phyloP scores from a whole-genome alignment of 441 rosid genomes.

The Populus trichocarpa region DNA sequence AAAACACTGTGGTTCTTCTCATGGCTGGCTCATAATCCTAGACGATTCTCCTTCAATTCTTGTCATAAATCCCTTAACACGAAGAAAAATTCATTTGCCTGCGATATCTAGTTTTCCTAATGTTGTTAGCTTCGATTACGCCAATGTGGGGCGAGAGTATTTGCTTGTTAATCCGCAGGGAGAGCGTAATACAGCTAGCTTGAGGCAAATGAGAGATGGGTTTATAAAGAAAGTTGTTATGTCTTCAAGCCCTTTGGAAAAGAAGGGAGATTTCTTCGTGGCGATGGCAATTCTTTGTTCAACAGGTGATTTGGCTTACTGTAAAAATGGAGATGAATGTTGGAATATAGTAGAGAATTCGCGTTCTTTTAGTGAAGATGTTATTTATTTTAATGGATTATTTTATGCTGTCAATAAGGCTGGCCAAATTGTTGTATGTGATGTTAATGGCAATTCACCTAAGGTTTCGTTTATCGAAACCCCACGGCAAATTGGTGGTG shows the following conservation, averaged over 20 bases:
- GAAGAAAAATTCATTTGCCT: conserved; percentile 41
- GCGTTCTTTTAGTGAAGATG: conserved; percentile 41
- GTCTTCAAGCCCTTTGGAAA: conserved; percentile 39
- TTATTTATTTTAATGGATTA: conserved; percentile 34
- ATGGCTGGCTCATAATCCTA: conserved; percentile 56
- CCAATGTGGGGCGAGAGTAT: conserved; percentile 52
- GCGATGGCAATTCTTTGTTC: conserved; percentile 45
- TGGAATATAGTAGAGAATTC: conserved; percentile 41
- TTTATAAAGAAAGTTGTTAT: conserved; percentile 51
- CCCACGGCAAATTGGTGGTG: conserved; percentile 33
- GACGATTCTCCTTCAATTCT: conserved; percentile 42
- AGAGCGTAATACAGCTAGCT: conserved; percentile 18
- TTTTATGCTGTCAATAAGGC: conserved; percentile 44
- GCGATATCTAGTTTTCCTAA: conserved; percentile 48
- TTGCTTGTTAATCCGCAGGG: conserved; percentile 21
- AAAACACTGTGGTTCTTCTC: conserved; percentile 59
- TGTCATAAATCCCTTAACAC: conserved; percentile 51
- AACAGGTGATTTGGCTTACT: conserved; percentile 39
- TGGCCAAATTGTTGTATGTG: conserved; percentile 40
- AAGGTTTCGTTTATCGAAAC: conserved; percentile 31
- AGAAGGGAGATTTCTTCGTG: conserved; percentile 21
- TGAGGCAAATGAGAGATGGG: conserved; percentile 49
- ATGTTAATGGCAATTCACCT: conserved; percentile 27
- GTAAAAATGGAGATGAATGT: conserved; percentile 30
- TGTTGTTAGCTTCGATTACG: conserved; percentile 42